phyloP scores from a whole-genome alignment of 352 stramenopile species.

The Globisporangium parvum region DNA sequence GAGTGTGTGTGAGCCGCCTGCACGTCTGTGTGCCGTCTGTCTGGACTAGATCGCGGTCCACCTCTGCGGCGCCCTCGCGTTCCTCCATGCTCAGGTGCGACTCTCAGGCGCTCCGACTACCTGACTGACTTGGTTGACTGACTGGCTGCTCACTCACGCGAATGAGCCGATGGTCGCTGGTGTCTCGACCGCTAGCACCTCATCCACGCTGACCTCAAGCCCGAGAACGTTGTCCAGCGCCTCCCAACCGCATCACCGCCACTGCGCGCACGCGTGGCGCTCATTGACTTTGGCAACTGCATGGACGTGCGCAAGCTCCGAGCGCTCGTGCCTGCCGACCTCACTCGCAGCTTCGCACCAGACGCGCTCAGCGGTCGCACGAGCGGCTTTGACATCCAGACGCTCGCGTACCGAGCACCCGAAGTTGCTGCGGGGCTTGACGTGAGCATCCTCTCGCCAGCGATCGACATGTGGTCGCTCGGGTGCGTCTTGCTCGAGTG shows the following conservation, averaged over 20 bases:
- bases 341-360: conserved; percentile 12
- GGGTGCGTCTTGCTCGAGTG: conserved; percentile 69
- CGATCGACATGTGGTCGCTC: conserved; percentile 79
- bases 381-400: conserved; percentile 64
- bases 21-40: not conserved
- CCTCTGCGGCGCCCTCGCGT: conserved; percentile 54
- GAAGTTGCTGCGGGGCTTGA: conserved; percentile 57
- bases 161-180: not conserved
- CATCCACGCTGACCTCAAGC: conserved; percentile 75
- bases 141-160: too few relatives aligned
- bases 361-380: not conserved
- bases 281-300: conserved; percentile 79
- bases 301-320: conserved; percentile 36
- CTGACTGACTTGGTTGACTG: too few relatives aligned
- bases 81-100: conserved; percentile 44
- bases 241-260: not conserved
- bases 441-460: conserved; percentile 26
- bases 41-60: conserved; percentile 39
- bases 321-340: conserved; percentile 6
- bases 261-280: conserved; percentile 25
- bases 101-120: not conserved
- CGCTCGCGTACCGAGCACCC: conserved; percentile 61
- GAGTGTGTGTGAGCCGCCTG: not conserved
- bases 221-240: conserved; percentile 56
- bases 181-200: conserved; percentile 22